Base-by-base conservation (phyloP, 306 rosid genomes). In the Dicorynia guianensis region DNA sequence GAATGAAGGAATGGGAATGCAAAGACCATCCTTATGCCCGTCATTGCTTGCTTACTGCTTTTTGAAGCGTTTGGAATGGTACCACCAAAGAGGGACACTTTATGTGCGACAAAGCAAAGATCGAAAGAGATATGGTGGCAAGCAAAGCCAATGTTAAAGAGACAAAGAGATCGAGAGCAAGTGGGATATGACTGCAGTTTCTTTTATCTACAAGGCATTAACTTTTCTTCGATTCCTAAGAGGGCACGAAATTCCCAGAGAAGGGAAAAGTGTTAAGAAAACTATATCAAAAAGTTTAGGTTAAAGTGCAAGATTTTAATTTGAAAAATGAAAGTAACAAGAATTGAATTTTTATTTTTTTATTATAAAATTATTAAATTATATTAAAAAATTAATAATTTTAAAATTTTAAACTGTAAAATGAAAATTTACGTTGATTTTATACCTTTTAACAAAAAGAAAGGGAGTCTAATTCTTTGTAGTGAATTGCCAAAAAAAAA, bases 1-100 rank as follows among this genome's bases (percentile, higher is more conserved):
- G 73, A 80, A 9, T 18, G 8, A 55, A 70, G 14, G n/a, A 39
- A 70, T 43, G 17, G 0, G 50, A 58, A 74, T 35, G 42, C 0
- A 42, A 79, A 20, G 11, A 40, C 13, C 54, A 14, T 14, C 57
- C 7, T 19, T 2, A 46, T 20, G 35, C 33, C 13, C 5, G 17
- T 33, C 88, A 79, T 76, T 61, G 72, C 33, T 13, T 11, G 44
- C 6, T 75, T 71, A 68, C 57, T 78, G 53, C 69, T 82, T 84
- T 87, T 84, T 55, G 43, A 87, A 86, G 87, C 71, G 48, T 52
- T 74, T 49, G 70, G 77, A 58, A 69, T 17, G 56, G 55, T 18
- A 15, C 46, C n/a, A 54, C n/a, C 13, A 6, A 77, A 72, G 86
- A 78, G 85, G 80, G 86, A 74, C 69, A 66, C 36, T 60, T 65